These are phyloP conservation scores for Paecilomyces formosus DNA, from an alignment of 2,329 filamentous ascomycete species.

Conservation along the genomic window DNA sequence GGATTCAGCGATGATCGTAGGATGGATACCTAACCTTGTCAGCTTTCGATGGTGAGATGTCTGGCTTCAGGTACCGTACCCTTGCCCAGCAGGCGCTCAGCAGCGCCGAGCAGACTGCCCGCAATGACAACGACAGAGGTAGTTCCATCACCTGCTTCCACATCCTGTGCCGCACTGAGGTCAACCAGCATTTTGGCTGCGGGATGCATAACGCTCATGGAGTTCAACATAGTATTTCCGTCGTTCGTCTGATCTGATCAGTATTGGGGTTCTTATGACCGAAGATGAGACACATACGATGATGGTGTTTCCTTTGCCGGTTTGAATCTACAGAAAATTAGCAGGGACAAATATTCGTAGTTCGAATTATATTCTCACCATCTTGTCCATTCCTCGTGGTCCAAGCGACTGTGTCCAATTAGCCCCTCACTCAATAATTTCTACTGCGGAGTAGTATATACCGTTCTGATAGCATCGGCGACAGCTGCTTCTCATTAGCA, in stretches of 20 bases:
- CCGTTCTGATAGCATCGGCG: slow-evolving; percentile 91
- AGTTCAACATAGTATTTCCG: slow-evolving; percentile 97
- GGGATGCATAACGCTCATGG: slow-evolving; percentile 99
- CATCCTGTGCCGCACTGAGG: slow-evolving; percentile 92
- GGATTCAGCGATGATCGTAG: slow-evolving; percentile 92
- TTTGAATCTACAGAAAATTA: slow-evolving; percentile 62
- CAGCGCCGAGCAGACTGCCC: slow-evolving; percentile 86
- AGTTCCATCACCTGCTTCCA: slow-evolving; percentile 96
- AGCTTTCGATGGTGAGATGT: neutral
- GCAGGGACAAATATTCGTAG: slow-evolving; percentile 3
- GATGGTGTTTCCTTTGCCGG: slow-evolving; percentile 90
- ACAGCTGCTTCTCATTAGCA: slow-evolving; percentile 58
- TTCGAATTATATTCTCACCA: slow-evolving; percentile 43
- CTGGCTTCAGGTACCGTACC: slow-evolving; percentile 34
- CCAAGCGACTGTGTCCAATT: slow-evolving; percentile 62
- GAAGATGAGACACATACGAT: slow-evolving; percentile 49
- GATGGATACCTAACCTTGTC: slow-evolving; percentile 61
- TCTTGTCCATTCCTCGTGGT: slow-evolving; percentile 97
- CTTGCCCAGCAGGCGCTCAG: slow-evolving; percentile 83
- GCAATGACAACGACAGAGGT: slow-evolving; percentile 98
- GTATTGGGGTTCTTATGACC: slow-evolving; percentile 10
- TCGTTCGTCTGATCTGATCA: slow-evolving; percentile 67
- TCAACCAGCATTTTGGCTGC: slow-evolving; percentile 99
- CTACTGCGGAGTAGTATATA: slow-evolving; percentile 25
- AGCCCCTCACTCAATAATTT: slow-evolving; percentile 26